Conservation (phyloP, 2,329 filamentous ascomycete genomes). For the Metarhizium robertsii region DNA sequence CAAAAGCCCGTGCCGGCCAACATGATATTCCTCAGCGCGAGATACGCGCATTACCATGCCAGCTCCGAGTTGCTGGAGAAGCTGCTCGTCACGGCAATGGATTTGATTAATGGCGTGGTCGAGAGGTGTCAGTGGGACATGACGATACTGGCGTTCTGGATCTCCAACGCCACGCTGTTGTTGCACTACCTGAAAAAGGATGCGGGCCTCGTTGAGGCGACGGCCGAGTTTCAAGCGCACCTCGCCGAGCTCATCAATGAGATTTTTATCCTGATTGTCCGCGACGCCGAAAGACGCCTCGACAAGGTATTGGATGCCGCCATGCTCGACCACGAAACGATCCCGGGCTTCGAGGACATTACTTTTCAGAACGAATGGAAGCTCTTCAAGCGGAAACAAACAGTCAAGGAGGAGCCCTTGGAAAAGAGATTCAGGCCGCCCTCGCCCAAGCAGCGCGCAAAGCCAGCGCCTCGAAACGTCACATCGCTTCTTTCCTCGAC, state of each 20-base stretch:
- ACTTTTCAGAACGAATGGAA: constrained; percentile 99
- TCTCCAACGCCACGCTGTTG: constrained; percentile 92
- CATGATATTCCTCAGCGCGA: constrained; percentile 87
- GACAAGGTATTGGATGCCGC: constrained; percentile 90
- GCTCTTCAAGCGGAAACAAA: constrained; percentile 83
- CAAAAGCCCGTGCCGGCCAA: constrained; percentile 98
- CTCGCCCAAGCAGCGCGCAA: constrained; percentile 84
- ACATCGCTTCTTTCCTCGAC: constrained; percentile 93
- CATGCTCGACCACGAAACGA: constrained; percentile 97
- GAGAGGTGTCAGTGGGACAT: constrained; percentile 97
- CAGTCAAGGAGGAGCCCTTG: constrained; percentile 79
- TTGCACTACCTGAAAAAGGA: constrained; percentile 97
- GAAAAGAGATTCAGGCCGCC: constrained; percentile 89
- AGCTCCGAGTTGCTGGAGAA: constrained; percentile 74
- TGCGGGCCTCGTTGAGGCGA: constrained; percentile 66
- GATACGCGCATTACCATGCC: constrained; percentile 95
- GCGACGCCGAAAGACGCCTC: constrained; percentile 89
- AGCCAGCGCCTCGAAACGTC: constrained; percentile 88
- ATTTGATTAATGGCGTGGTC: constrained; percentile 95
- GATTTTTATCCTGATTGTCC: constrained; percentile 95
- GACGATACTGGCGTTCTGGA: constrained; percentile 98
- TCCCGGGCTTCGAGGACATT: constrained; percentile 93
- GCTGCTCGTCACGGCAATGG: constrained; percentile 77
- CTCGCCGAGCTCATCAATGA: constrained; percentile 93
- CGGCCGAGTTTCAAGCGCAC: constrained; percentile 82